Base-by-base conservation (phyloP, 2,329 filamentous ascomycete species). In the Orbilia ellipsospora region DNA sequence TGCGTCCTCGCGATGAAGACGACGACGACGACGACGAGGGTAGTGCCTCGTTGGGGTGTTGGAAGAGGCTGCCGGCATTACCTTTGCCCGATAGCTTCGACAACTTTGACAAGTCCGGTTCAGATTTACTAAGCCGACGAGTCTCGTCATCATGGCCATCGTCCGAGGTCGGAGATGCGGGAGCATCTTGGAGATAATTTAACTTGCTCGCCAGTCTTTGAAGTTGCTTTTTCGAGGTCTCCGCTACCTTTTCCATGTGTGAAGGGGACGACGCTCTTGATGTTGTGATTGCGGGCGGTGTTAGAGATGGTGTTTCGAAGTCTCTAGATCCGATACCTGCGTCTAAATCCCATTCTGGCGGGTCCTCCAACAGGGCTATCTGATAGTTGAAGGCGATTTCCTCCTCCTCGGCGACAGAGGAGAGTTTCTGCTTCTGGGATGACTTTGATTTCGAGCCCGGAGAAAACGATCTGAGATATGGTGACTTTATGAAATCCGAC, bases 371-470 rank as follows among this genome's bases (percentile, higher is more conserved):
- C 12, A 76, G 54, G 5, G 73, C 73, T 60, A 76, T 69, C 55
- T 76, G 73, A 51, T 70, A 70, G 73, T 76, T 69, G 40, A 76
- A 76, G 18, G 73, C 73, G 23, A 66, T 61, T 18, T 76, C 64
- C 45, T 76, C 73, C 42, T 76, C 65, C 36, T 76, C 73, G 16
- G 64, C 20, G n/a, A 70, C 73, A 36, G 64, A 69, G 13, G 60
- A 48, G 2, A 76, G 55, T 44, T 76, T 70, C 18, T 56, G 28
- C 48, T 64, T 66, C 13, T 63, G 54, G 10, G 65, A 48, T 13
- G 57, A 62, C 26, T 45, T 48, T 62, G 62, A 56, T 51, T 59
- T 56, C 42, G 55, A 51, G 15, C 18, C 45, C 2, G 66, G 65
- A 26, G 65, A 61, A 31, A 61, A 61, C 10, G 73, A 36, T 12